Evolutionary conservation across 1,284 basidiomycete genomes (phyloP).

Genomic region (Rhizopogon parksii): DNA sequence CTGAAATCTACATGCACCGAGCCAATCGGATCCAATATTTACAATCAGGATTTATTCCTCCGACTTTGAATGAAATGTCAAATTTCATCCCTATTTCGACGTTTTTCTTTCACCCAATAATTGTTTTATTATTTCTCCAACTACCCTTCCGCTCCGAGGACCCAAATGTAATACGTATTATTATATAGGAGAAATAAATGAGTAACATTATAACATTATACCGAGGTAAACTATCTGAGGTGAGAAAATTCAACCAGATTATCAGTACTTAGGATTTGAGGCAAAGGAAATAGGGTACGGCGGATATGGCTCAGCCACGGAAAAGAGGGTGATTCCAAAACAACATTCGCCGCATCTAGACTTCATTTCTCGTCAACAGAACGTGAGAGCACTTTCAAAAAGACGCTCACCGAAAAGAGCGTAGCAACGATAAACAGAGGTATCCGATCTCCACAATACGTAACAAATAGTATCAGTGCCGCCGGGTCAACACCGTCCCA

Average conservation of each 20-base stretch:
- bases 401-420: conserved; percentile 8
- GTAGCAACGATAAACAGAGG: conserved; percentile 10
- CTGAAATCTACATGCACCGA: conserved; percentile 29
- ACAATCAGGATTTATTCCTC: conserved; percentile 1
- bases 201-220: conserved; percentile 17
- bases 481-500: conserved; percentile 1
- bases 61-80: conserved; percentile 1
- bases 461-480: conserved; percentile 3
- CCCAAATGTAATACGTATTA: background rate
- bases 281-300: conserved; percentile 11
- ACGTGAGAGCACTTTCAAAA: conserved; percentile 10
- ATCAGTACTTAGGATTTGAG: conserved; percentile 4
- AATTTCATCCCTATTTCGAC: conserved; percentile 7
- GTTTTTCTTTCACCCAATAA: conserved; percentile 20
- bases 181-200: background rate
- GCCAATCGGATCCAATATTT: conserved; percentile 24
- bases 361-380: conserved; percentile 12
- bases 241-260: conserved; percentile 3
- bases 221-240: conserved; percentile 12
- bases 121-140: conserved; percentile 6
- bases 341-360: conserved; percentile 11
- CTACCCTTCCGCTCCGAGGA: no score
- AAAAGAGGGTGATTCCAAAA: conserved; percentile 13
- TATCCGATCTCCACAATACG: conserved; percentile 7
- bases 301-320: conserved; percentile 12